A percentile compares a stretch with the other conserved stretches of the same genome.
Conservation (phyloP, 345 rosid species). For the Eucalyptus melliodora region DNA sequence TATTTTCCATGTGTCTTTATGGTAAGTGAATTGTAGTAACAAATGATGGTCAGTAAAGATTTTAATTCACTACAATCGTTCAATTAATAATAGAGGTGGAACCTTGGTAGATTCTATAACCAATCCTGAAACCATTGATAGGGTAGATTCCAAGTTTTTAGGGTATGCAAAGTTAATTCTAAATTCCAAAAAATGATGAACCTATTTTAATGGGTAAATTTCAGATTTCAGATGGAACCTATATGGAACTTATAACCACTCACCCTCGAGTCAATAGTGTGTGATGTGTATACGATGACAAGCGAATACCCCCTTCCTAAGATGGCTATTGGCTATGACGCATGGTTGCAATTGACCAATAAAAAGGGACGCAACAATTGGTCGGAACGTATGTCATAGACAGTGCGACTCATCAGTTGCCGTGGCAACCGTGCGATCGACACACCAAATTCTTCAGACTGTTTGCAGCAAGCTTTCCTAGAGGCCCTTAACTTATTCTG, state of each 20-base stretch:
- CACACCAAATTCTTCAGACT: too few species aligned
- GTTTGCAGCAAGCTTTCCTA: too few species aligned
- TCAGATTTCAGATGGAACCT: accelerated
- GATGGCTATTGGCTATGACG: too few species aligned
- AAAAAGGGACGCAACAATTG: too few species aligned
- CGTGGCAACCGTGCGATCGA: accelerated
- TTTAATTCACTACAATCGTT: too few species aligned
- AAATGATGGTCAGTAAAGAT: too few species aligned
- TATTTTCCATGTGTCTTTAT: too few species aligned
- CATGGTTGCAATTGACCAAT: too few species aligned
- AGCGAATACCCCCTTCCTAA: accelerated
- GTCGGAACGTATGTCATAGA: too few species aligned
- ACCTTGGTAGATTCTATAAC: too few species aligned
- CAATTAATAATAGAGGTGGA: accelerated
- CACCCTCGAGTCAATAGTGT: accelerated
- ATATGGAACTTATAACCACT: accelerated
- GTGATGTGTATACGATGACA: too few species aligned
- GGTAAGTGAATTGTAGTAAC: accelerated
- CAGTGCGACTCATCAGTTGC: too few species aligned
- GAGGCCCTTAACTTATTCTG: neutral
- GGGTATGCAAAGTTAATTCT: accelerated
- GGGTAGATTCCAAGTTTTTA: accelerated
- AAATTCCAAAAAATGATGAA: accelerated
- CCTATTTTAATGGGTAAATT: accelerated
- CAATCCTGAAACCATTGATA: accelerated